Base-by-base conservation (phyloP, 2,329 filamentous ascomycete genomes). In the Aspergillus terreus region DNA sequence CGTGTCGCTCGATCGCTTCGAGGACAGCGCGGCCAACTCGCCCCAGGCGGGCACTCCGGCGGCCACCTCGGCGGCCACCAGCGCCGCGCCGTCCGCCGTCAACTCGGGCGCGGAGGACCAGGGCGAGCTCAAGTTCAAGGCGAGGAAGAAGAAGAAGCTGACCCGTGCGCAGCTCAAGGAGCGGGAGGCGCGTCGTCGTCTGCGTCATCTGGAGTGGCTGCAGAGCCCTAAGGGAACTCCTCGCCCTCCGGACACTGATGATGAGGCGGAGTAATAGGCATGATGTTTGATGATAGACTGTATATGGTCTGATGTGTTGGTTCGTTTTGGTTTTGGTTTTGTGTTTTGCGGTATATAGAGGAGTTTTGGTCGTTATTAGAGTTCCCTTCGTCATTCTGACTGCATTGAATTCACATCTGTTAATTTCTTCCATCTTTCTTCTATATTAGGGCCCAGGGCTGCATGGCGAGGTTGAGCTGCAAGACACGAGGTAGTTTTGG, bases 101-200 rank as follows among this genome's bases (percentile, higher is more conserved):
- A 92, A 91, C 77, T 88, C 83, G 47, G 92, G 90, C n/a, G 83
- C 80, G 1, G 92, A 97, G 74, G 92, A 94, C 62, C 84, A 84
- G 54, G 79, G 76, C 65, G 71, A 87, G 54, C 82, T 99, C 80
- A 92, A 95, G 77, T 99, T 99, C 85, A 84, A 81, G 74, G 73
- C 74, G 33, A 94, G 92, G 82, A 87, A 87, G 77, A 96, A 96
- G 90, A 95, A 92, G 85, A 99, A 99, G 89, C 83, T 94, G 83
- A 99, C 94, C 51, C 90, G 95, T 79, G 91, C 91, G 75, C 91
- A 99, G 73, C 63, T 92, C 69, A 99, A 99, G 82, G 94, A 99
- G 72, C 82, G 88, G 17, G 92, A 97, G 75, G 87, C 88, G 41
- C 82, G 95, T 58, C 83, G 92, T 60, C 82, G 94, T 62, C 78